Evolutionary conservation across 2,329 filamentous ascomycete species (phyloP).

Genomic region (Dothistroma septosporum): DNA sequence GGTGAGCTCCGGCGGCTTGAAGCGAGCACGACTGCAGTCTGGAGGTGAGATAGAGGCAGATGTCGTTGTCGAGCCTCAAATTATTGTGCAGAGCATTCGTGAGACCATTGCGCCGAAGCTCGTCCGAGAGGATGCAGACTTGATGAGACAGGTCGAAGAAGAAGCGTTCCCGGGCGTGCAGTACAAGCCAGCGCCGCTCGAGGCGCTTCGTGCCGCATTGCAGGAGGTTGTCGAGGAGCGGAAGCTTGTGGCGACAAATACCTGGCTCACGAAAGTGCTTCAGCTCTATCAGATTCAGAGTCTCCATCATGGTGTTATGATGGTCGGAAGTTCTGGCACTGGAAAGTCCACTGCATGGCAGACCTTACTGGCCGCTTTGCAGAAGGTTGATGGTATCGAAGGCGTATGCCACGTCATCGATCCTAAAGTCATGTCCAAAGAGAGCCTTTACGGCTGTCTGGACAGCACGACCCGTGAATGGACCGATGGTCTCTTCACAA

Average conservation of each 20-base stretch:
- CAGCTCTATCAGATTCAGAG: slow-evolving; percentile 97
- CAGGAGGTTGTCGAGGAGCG: slow-evolving; percentile 76
- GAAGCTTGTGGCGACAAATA: slow-evolving; percentile 83
- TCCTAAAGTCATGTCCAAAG: slow-evolving; percentile 99
- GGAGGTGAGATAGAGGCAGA: slow-evolving; percentile 52
- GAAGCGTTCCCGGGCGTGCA: slow-evolving; percentile 87
- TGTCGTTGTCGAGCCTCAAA: slow-evolving; percentile 84
- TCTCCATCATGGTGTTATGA: slow-evolving; percentile 99
- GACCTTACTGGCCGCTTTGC: slow-evolving; percentile 82
- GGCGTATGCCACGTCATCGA: slow-evolving; percentile 97
- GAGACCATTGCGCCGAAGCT: slow-evolving; percentile 98
- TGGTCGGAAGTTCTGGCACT: slow-evolving; percentile 96
- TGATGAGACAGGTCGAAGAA: slow-evolving; percentile 77
- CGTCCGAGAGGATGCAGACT: slow-evolving; percentile 84
- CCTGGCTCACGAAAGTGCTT: slow-evolving; percentile 95
- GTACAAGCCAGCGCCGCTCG: slow-evolving; percentile 85
- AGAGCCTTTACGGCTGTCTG: slow-evolving; percentile 89
- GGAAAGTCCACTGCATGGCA: slow-evolving; percentile 97
- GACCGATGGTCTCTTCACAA: slow-evolving; percentile 98
- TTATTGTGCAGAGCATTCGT: slow-evolving; percentile 95
- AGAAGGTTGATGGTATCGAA: slow-evolving; percentile 85
- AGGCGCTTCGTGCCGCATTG: slow-evolving; percentile 75
- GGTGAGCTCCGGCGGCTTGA: slow-evolving; percentile 93
- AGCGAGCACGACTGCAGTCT: slow-evolving; percentile 70
- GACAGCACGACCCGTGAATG: slow-evolving; percentile 97